phyloP scores from a whole-genome alignment of 1,139 yeast genomes.

The Pichia cactophila region DNA sequence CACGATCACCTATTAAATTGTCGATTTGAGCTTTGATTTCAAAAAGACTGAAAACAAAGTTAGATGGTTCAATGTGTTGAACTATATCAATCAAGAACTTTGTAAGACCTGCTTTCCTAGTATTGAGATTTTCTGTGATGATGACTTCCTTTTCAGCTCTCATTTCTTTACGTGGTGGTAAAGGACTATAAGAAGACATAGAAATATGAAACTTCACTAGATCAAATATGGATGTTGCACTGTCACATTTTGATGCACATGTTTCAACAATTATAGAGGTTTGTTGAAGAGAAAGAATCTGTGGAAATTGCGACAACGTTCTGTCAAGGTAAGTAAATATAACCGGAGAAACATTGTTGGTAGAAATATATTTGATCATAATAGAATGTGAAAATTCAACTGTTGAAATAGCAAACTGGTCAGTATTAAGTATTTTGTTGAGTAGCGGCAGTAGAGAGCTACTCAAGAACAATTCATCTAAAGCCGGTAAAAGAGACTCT shows the following conservation, averaged over 20 bases:
- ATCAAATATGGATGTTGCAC: conserved; percentile 7
- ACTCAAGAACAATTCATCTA: conserved; percentile 3
- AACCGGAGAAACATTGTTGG: not conserved
- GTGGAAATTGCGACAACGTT: conserved; percentile 48
- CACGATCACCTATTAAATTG: conserved; percentile 23
- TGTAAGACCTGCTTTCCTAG: conserved; percentile 37
- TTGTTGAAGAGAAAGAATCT: conserved; percentile 47
- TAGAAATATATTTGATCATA: conserved; percentile 34
- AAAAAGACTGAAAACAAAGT: conserved; percentile 42
- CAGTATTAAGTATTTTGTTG: conserved; percentile 31
- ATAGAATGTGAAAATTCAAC: conserved; percentile 68
- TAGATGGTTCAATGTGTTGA: conserved; percentile 45
- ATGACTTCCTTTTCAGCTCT: conserved; percentile 37
- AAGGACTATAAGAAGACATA: conserved; percentile 11
- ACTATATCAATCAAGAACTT: conserved; percentile 43
- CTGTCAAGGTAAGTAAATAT: conserved; percentile 3
- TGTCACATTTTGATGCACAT: conserved; percentile 2
- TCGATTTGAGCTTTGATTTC: conserved; percentile 34
- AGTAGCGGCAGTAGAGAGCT: conserved; percentile 37
- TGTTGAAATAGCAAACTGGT: conserved; percentile 29
- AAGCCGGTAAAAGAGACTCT: conserved; percentile 40
- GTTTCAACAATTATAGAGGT: conserved; percentile 12
- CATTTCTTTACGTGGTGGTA: conserved; percentile 19
- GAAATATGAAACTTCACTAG: conserved; percentile 5
- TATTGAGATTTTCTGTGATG: conserved; percentile 2